Evolutionary conservation across 2,329 filamentous ascomycete species (phyloP).

Genomic region (Pseudogymnoascus sp.): DNA sequence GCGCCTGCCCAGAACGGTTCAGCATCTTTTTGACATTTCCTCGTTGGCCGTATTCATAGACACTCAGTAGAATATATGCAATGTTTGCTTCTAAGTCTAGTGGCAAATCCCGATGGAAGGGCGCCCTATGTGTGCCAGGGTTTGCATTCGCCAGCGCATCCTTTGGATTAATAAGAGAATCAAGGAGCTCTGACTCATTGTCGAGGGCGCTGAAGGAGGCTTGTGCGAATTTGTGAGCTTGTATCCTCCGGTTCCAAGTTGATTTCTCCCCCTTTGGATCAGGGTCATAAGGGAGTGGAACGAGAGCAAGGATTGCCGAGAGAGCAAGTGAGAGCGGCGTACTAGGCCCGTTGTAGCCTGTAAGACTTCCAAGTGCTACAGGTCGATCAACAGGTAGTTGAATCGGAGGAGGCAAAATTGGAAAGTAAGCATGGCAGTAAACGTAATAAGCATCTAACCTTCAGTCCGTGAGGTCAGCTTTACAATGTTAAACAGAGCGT

Average conservation of each 20-base stretch:
- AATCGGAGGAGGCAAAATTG: constrained; percentile 40
- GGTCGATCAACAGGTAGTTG: constrained; percentile 24
- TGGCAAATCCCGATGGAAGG: constrained; percentile 39
- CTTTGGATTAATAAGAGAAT: constrained; percentile 38
- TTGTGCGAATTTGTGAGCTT: constrained; percentile 43
- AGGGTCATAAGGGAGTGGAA: constrained; percentile 35
- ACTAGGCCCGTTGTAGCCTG: constrained; percentile 32
- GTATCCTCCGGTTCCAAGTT: constrained; percentile 37
- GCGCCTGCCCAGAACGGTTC: constrained; percentile 39
- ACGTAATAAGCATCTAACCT: constrained; percentile 45
- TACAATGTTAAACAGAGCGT: too few relatives aligned
- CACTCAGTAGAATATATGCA: constrained; percentile 40
- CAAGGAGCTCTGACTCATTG: constrained; percentile 39
- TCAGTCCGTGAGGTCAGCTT: constrained; percentile 1
- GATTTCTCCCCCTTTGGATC: constrained; percentile 31
- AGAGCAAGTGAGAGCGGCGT: constrained; percentile 41
- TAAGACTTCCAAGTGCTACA: constrained; percentile 30
- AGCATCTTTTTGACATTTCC: constrained; percentile 47
- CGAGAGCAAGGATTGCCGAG: constrained; percentile 41
- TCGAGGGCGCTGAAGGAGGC: constrained; percentile 42
- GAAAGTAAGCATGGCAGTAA: constrained; percentile 44
- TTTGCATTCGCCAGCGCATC: constrained; percentile 35
- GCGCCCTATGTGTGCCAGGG: constrained; percentile 28
- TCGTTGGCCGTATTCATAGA: constrained; percentile 47
- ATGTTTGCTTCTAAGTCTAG: constrained; percentile 41